Percentiles rank a stretch among this genome's conserved stretches.
phyloP scores from a whole-genome alignment of 805 yeast genomes.

The Metschnikowia dekortorum region DNA sequence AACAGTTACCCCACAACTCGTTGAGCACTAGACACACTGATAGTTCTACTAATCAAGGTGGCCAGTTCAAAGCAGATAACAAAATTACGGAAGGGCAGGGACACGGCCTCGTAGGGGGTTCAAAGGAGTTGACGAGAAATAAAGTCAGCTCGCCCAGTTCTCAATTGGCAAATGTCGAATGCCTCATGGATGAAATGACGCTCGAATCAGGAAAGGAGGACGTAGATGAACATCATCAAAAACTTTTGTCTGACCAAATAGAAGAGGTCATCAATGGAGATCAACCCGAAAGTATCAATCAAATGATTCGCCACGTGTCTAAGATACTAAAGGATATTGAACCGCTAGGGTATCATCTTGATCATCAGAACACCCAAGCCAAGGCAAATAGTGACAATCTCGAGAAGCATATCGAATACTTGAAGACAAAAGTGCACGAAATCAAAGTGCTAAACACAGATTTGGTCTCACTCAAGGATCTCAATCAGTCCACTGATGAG shows the following conservation, averaged over 20 bases:
- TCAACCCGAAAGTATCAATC: slow-evolving; percentile 12
- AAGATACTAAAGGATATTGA: slow-evolving; percentile 19
- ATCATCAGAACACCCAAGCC: slow-evolving; percentile 35
- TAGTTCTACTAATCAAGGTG: not conserved
- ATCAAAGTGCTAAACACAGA: slow-evolving; percentile 23
- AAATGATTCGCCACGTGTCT: slow-evolving; percentile 9
- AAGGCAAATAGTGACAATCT: slow-evolving; percentile 30
- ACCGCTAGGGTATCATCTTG: slow-evolving; percentile 29
- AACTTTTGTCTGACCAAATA: slow-evolving; percentile 13
- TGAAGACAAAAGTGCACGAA: slow-evolving; percentile 22
- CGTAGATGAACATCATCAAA: slow-evolving; percentile 1
- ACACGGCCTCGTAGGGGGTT: too few species aligned
- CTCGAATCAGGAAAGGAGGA: slow-evolving; percentile 5
- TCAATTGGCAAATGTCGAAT: slow-evolving; percentile 7
- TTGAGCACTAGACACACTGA: not conserved
- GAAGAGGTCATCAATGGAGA: slow-evolving; percentile 14
- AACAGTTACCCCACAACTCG: not conserved
- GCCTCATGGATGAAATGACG: slow-evolving; percentile 16
- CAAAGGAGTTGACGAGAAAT: not conserved
- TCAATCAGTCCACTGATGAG: slow-evolving; percentile 19
- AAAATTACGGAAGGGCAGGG: not conserved
- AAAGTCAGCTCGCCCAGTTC: not conserved
- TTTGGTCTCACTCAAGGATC: slow-evolving; percentile 21
- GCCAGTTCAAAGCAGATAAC: not conserved
- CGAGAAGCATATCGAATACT: slow-evolving; percentile 26